Conservation (phyloP, 2,329 filamentous ascomycete species). For the Fusarium poae region DNA sequence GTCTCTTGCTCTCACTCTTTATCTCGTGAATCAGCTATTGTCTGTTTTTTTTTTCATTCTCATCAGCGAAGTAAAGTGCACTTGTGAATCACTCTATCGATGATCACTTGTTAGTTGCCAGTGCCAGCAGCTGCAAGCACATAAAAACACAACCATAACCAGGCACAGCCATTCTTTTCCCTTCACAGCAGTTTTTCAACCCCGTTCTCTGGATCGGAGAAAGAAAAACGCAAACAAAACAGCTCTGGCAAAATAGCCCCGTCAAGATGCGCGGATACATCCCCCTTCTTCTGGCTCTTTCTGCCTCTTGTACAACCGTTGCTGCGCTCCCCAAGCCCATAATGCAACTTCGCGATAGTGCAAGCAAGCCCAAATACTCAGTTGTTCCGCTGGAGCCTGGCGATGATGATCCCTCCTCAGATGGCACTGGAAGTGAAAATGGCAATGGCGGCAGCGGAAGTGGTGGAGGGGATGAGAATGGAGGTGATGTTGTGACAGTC, state of each 20-base stretch:
- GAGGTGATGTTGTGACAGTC: conserved; percentile 50
- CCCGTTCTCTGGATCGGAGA: not conserved
- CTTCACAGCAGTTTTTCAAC: not conserved
- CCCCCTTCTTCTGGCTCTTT: conserved; percentile 50
- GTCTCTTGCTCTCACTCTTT: conserved; percentile 22
- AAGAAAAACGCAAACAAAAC: not conserved
- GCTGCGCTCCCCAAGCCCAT: conserved; percentile 49
- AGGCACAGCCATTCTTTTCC: not conserved
- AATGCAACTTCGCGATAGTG: conserved; percentile 43
- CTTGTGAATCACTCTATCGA: conserved; percentile 28
- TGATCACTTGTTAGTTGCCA: conserved; percentile 33
- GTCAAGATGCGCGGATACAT: conserved; percentile 52
- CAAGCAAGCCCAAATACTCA: conserved; percentile 54
- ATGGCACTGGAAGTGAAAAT: conserved; percentile 42
- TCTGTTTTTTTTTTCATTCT: conserved; percentile 12
- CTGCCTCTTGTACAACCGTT: conserved; percentile 46
- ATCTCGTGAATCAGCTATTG: conserved; percentile 26
- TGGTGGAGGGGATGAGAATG: conserved; percentile 31
- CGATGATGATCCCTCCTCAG: conserved; percentile 41
- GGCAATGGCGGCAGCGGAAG: conserved; percentile 28
- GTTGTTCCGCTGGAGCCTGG: conserved; percentile 57
- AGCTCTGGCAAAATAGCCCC: conserved; percentile 25
- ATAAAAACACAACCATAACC: conserved; percentile 9
- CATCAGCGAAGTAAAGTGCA: not conserved
- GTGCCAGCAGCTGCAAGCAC: conserved; percentile 31